These are phyloP conservation scores for Trichophyton equinum DNA, from an alignment of 2,329 filamentous ascomycete species.

Conservation along the genomic window DNA sequence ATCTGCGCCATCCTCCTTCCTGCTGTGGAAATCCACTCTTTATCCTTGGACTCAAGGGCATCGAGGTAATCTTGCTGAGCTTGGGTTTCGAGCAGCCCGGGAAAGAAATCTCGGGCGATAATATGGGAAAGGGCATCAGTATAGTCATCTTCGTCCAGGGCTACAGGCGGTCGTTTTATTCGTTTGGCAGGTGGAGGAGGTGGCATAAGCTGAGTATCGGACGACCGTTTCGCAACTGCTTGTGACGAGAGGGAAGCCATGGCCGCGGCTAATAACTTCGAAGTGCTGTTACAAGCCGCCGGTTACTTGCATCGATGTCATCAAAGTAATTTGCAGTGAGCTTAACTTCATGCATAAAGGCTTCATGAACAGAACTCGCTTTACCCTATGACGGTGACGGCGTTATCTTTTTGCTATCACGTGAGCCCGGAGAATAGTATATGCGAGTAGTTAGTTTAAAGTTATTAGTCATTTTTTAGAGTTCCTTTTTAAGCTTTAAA, in stretches of 20 bases:
- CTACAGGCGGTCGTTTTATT: constrained; percentile 77
- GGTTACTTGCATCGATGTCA: not conserved
- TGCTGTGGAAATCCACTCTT: constrained; percentile 74
- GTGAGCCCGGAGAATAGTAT: not conserved
- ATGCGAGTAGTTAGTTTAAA: not conserved
- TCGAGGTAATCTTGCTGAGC: constrained; percentile 86
- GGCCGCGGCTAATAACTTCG: not conserved
- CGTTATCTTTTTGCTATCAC: not conserved
- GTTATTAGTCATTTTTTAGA: not conserved
- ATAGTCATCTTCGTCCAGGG: constrained; percentile 90
- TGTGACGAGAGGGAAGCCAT: constrained; percentile 19
- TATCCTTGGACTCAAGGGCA: constrained; percentile 74
- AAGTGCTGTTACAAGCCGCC: not conserved
- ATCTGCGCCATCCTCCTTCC: constrained; percentile 58
- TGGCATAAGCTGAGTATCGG: constrained; percentile 58
- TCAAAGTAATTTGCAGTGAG: not conserved
- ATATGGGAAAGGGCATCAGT: constrained; percentile 83
- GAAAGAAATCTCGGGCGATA: constrained; percentile 93
- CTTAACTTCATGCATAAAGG: no score
- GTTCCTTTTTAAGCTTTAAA: not conserved
- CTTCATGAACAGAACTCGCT: not conserved
- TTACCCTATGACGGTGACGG: not conserved
- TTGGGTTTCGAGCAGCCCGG: constrained; percentile 72
- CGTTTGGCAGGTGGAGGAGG: constrained; percentile 74
- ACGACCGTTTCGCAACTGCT: constrained; percentile 25